These are phyloP conservation scores for Wallacemonas sp. DNA, from an alignment of 208 protist genomes.

Conservation along the genomic window DNA sequence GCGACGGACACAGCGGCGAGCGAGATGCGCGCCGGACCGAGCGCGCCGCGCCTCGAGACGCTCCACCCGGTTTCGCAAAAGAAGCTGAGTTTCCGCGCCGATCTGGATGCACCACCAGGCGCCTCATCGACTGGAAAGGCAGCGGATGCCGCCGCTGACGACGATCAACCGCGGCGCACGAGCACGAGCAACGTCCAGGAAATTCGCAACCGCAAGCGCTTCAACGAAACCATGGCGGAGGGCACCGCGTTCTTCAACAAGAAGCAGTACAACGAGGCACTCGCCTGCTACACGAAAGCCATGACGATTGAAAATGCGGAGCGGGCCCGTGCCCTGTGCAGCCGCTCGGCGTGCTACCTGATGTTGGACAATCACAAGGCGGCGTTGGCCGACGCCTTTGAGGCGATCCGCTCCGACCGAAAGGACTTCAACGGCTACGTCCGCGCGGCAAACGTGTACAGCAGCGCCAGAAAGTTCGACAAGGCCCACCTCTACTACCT, in stretches of 20 bases:
- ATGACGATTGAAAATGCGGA: constrained; percentile 61
- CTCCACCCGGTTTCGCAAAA: background rate
- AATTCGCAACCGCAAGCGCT: constrained; percentile 27
- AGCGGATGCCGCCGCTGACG: background rate
- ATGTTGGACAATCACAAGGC: constrained; percentile 48
- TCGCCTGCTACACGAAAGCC: constrained; percentile 70
- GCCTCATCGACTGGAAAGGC: background rate
- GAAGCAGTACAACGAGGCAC: constrained; percentile 56
- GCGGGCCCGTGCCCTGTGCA: constrained; percentile 61
- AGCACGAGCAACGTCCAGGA: constrained; percentile 14
- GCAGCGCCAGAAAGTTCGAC: constrained; percentile 60
- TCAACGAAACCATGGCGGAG: constrained; percentile 55
- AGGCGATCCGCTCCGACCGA: constrained; percentile 55
- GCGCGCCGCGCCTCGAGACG: constrained; percentile 1
- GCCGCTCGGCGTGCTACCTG: constrained; percentile 69
- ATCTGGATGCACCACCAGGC: constrained; percentile 9
- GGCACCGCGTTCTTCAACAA: constrained; percentile 56
- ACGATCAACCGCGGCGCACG: background rate
- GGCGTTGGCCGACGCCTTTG: constrained; percentile 49
- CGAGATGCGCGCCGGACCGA: background rate
- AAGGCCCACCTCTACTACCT: constrained; percentile 72
- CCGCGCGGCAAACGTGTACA: constrained; percentile 75
- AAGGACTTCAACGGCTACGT: constrained; percentile 72
- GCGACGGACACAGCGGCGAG: background rate
- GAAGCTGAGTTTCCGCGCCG: background rate